Evolutionary conservation across 352 stramenopile species (phyloP), one percentile per base, ranked within the genome.

Genomic region (Thraustochytrium sp.): DNA sequence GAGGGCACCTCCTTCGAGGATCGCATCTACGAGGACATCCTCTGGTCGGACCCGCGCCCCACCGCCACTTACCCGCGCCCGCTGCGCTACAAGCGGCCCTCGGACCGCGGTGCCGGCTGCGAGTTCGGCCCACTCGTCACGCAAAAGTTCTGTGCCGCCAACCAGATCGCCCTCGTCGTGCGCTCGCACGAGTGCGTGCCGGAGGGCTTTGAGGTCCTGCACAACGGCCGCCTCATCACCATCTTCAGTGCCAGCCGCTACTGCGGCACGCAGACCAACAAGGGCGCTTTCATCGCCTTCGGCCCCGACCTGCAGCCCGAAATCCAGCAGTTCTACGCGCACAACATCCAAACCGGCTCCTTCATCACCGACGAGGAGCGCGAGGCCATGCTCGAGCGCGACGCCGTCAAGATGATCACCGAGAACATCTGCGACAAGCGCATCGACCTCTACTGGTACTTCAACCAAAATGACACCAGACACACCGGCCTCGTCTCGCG

Each of bases 321-420:
- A 62, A 97, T 97, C 64, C 93, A 97, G 87, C 93, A 97, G 85
- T 97, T 96, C 84, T 97, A 97, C 84, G 93, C 92, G 0, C 91
- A 96, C 84, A 87, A 90, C 31, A 89, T 96, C 26, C 89, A 95
- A 74, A 92, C 89, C 21, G 95, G 93, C 76, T 89, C 92, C 51
- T 86, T 86, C 16, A 90, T 91, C 0, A 82, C 76, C 42, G 86
- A 87, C 55, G 89, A 92, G 59, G 88, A 89, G 26, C 75, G 87
- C 29, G 82, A 88, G 68, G 88, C 88, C 1, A 88, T 93, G 61
- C 88, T 94, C 78, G 92, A 96, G 77, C 44, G 75, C 21, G 83
- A 86, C 56, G 80, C 62, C 18, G 37, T 68, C 18, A 77, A 86
- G 34, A 78, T 86, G 76, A 96, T 97, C 85, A 94, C 94, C 3